Evolutionary conservation across 805 yeast species (phyloP).

Genomic region (Candida schatavii): DNA sequence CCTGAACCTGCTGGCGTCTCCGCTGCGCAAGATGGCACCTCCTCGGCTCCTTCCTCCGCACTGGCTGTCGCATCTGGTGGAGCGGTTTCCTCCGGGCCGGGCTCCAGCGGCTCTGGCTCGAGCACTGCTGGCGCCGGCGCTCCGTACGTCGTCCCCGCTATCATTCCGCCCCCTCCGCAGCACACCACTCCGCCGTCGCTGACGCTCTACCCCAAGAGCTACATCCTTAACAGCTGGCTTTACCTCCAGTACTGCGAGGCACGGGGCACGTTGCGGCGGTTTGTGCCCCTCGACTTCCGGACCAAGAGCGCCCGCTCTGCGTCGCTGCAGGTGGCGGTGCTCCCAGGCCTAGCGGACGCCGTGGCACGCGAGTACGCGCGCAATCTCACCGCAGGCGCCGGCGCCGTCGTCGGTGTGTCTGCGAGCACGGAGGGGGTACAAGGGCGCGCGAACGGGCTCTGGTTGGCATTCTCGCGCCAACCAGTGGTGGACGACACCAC

Average conservation of each 20-base stretch:
- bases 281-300: constrained; percentile 1
- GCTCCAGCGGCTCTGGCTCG: too few species aligned
- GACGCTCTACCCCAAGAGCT: neutral
- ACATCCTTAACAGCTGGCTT: constrained; percentile 1
- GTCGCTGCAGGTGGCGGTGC: neutral
- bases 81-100: too few species aligned
- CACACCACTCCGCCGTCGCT: neutral
- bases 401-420: neutral
- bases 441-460: neutral
- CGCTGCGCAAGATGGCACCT: neutral
- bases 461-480: neutral
- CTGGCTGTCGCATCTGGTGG: too few species aligned
- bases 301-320: neutral
- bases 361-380: neutral
- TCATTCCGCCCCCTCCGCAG: neutral
- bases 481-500: neutral
- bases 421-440: neutral
- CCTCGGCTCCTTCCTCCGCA: neutral
- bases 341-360: neutral
- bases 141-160: neutral
- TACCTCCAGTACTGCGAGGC: neutral
- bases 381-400: neutral
- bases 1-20: too few species aligned
- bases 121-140: too few species aligned
- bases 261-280: neutral